A percentile compares a stretch with the other conserved stretches of the same genome.
Conservation (phyloP, 225 moss, liverwort and hornwort species). For the Antitrichia curtipendula region DNA sequence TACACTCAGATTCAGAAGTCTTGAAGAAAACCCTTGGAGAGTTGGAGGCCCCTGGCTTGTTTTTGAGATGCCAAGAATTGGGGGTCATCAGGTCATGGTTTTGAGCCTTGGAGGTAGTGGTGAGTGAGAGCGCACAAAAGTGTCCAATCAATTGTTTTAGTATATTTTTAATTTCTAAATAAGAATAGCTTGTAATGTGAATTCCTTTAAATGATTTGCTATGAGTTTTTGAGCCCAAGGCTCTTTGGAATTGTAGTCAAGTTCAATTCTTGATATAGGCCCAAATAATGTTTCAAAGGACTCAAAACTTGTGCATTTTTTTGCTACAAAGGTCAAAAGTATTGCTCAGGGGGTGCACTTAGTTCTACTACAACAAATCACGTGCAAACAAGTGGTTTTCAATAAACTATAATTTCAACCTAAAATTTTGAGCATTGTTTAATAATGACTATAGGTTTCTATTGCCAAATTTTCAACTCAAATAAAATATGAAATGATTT, state of each 20-base stretch:
- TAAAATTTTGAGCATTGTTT: too few species aligned
- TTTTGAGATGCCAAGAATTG: not conserved
- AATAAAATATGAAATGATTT: too few species aligned
- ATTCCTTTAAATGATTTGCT: not conserved
- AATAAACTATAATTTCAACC: too few species aligned
- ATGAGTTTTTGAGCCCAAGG: not conserved
- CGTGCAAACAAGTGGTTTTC: too few species aligned
- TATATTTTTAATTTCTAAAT: not conserved
- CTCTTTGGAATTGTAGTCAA: not conserved
- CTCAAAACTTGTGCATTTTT: not conserved
- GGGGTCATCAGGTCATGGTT: too few species aligned
- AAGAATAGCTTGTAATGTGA: not conserved
- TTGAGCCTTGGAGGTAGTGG: too few species aligned
- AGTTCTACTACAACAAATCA: too few species aligned
- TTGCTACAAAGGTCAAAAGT: fast-evolving
- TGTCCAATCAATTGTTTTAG: too few species aligned
- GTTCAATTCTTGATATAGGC: not conserved
- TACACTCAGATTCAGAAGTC: too few species aligned
- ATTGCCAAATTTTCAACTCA: too few species aligned
- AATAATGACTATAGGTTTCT: too few species aligned
- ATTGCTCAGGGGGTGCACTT: too few species aligned
- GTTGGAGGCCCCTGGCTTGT: fast-evolving
- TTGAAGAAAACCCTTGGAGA: fast-evolving
- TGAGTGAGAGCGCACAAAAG: not conserved
- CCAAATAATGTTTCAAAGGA: fast-evolving